Evolutionary conservation across 495 filamentous ascomycete species (phyloP), one percentile per base, ranked within the genome.

Genomic region (Cetradonia linearis): DNA sequence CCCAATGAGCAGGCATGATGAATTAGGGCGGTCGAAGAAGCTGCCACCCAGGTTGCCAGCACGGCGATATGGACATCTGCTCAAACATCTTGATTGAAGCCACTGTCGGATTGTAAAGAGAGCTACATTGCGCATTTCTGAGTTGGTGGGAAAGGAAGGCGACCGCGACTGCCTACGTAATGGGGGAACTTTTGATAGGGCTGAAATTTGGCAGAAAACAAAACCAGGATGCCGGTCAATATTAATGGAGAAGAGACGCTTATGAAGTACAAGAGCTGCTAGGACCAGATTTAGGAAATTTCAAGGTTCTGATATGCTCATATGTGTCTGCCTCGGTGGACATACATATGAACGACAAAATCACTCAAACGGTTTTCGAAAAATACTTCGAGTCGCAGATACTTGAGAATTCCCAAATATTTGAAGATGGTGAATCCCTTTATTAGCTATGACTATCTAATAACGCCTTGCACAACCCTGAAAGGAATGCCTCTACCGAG

Each of bases 81-180:
- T 13, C 9, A 16, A 25, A 3, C 14, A 37, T 46, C 31, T 53
- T 44, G 25, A 58, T 18, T 18, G 27, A n/a, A 56, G 8, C 3
- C 16, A 18, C 33, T 56, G 30, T 46, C 47, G 49, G 13, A 23
- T 49, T 1, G 34, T 55, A 40, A 10, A 55, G 6, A 56, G 42
- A 55, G 56, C 61, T 61, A 60, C 64, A 66, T 66, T 63, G 53
- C 53, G 61, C 64, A 66, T 66, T 53, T n/a, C 42, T 60, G 16
- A 23, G 14, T 58, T 33, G 11, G 14, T 63, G 54, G 20, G 16
- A 2, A n/a, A 56, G 14, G 23, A 10, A 27, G 34, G 23, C 31
- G 47, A 33, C 52, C 28, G 37, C 46, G 52, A 60, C 64, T 34
- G 47, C 46, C 27, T 25, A 25, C 27, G 33, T 42, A 16, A 27